A percentile compares a stretch with the other conserved stretches of the same genome.
phyloP scores from a whole-genome alignment of 495 filamentous ascomycete species.

The Xylaria palmicola region DNA sequence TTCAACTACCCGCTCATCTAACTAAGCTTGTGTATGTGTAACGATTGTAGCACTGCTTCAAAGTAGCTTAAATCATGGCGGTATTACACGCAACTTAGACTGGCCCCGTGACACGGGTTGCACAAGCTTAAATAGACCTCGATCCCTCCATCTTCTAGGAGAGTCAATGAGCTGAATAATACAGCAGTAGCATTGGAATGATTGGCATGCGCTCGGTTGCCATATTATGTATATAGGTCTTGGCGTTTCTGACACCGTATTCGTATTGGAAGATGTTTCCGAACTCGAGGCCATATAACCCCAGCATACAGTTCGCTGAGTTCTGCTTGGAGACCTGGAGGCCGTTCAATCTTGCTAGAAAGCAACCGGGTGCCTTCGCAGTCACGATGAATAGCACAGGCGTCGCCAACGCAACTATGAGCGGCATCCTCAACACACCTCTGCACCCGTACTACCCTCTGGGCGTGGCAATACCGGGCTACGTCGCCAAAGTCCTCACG shows the following conservation, averaged over 20 bases:
- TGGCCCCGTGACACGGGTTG: too few species aligned
- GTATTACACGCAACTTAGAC: too few species aligned
- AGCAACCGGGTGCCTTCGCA: background rate
- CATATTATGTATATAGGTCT: background rate
- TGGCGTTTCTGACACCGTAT: background rate
- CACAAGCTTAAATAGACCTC: too few species aligned
- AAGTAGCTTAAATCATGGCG: too few species aligned
- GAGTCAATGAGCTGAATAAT: too few species aligned
- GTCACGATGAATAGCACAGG: background rate
- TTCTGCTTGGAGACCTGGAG: background rate
- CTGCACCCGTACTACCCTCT: constrained; percentile 52
- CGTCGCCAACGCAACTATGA: background rate
- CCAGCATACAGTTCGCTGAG: background rate
- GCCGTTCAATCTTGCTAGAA: background rate
- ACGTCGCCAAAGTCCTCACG: constrained; percentile 46
- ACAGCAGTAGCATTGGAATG: background rate
- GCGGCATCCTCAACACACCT: background rate
- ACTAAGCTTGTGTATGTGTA: too few species aligned
- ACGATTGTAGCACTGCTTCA: too few species aligned
- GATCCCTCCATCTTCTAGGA: background rate
- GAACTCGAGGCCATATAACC: background rate
- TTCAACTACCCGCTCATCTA: too few species aligned
- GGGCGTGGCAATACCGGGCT: constrained; percentile 42
- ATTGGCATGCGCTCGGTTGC: background rate
- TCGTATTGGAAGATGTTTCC: background rate